These are phyloP conservation scores for Nicotiana tabacum DNA, from an alignment of 257 asterid genomes.

Conservation along the genomic window DNA sequence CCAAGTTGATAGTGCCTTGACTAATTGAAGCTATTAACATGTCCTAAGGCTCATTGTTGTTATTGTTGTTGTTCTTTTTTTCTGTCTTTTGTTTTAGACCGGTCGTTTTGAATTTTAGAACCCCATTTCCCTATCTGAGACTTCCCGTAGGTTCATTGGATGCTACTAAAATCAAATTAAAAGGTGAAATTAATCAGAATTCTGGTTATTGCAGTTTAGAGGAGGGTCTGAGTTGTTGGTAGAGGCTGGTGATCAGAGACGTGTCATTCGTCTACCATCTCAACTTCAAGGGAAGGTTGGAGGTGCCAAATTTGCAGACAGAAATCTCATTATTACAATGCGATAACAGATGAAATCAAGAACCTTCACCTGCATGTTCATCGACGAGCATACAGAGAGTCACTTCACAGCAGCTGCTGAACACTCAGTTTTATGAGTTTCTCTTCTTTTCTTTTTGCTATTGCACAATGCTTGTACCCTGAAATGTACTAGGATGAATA, in stretches of 20 bases:
- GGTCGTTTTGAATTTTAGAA: too few relatives aligned
- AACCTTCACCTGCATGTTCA: neutral
- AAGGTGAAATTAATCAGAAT: neutral
- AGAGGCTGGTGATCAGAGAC: conserved; percentile 97
- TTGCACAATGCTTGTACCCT: neutral
- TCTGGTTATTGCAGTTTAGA: conserved; percentile 58
- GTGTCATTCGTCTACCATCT: conserved; percentile 67
- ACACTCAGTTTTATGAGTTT: neutral
- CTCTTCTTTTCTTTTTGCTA: neutral
- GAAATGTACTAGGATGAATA: neutral
- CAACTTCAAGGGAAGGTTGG: conserved; percentile 86
- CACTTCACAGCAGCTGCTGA: neutral
- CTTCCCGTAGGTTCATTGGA: too few relatives aligned
- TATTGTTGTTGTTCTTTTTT: neutral
- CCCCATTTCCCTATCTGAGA: too few relatives aligned
- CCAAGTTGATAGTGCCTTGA: neutral
- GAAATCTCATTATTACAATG: conserved; percentile 71
- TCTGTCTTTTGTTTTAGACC: neutral
- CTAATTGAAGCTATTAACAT: neutral
- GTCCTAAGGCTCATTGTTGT: neutral
- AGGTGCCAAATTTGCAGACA: conserved; percentile 76
- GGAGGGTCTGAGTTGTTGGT: conserved; percentile 88
- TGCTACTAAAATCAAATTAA: neutral
- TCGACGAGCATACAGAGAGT: neutral
- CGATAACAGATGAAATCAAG: conserved; percentile 20